A percentile compares a stretch with the other conserved stretches of the same genome.
These are phyloP conservation scores for Gracilaria gracilis DNA, from an alignment of 23 red algal species.

Conservation along the genomic window DNA sequence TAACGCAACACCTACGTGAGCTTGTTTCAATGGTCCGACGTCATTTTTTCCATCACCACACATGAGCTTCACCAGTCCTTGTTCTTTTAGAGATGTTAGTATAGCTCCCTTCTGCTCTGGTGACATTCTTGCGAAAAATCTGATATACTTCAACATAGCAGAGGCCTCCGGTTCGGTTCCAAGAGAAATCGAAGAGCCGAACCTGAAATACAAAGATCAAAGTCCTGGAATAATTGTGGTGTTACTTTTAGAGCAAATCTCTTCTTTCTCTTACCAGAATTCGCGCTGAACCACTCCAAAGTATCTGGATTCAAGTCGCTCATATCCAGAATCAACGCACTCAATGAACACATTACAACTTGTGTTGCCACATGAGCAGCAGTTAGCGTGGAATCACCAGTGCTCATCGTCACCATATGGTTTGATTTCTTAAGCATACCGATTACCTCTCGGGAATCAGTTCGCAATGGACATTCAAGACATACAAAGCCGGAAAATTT, in stretches of 20 bases:
- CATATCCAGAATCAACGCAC: slow-evolving; percentile 79
- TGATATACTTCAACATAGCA: slow-evolving; percentile 63
- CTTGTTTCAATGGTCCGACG: slow-evolving; percentile 97
- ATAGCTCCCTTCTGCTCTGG: slow-evolving; percentile 92
- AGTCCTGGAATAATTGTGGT: slow-evolving; percentile 53
- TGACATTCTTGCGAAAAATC: slow-evolving; percentile 94
- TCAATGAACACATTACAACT: slow-evolving; percentile 79
- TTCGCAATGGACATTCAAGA: slow-evolving; percentile 91
- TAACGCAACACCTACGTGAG: slow-evolving; percentile 97
- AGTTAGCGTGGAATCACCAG: slow-evolving; percentile 91
- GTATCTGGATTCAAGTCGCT: slow-evolving; percentile 55
- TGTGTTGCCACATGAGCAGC: slow-evolving; percentile 91
- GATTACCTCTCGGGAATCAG: slow-evolving; percentile 86
- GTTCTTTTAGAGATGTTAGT: slow-evolving; percentile 85
- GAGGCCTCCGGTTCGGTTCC: slow-evolving; percentile 9
- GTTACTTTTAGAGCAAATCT: slow-evolving; percentile 45
- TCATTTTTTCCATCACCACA: slow-evolving; percentile 99
- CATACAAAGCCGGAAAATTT: slow-evolving; percentile 93
- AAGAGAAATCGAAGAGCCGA: slow-evolving; percentile 69
- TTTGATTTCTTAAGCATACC: slow-evolving; percentile 76
- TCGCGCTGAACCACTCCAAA: slow-evolving; percentile 85
- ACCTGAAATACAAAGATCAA: slow-evolving; percentile 89
- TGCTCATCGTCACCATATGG: slow-evolving; percentile 90
- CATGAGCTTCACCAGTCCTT: slow-evolving; percentile 86
- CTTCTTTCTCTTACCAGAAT: slow-evolving; percentile 74